phyloP scores from a whole-genome alignment of 768 basidiomycete species.

The Suillus clintonianus region DNA sequence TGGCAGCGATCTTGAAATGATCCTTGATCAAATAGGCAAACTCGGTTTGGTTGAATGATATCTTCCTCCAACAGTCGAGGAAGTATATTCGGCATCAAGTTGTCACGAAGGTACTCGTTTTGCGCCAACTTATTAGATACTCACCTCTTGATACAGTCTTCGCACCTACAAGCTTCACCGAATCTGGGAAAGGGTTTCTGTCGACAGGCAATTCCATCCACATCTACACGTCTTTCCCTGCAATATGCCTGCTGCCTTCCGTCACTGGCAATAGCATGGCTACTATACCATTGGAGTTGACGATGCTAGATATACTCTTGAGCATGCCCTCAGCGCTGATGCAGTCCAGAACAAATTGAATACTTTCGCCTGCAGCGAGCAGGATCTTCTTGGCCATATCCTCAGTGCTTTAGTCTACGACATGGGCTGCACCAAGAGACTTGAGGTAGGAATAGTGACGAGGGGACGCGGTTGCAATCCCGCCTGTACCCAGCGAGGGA shows the following conservation, averaged over 20 bases:
- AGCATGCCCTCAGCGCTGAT: conserved; percentile 41
- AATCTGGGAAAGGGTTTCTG: conserved; percentile 39
- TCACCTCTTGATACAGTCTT: conserved; percentile 41
- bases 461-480: conserved; percentile 43
- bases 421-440: conserved; percentile 40
- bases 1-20: conserved; percentile 41
- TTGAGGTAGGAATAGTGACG: conserved; percentile 41
- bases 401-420: conserved; percentile 43
- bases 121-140: conserved; percentile 18
- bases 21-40: conserved; percentile 44
- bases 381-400: conserved; percentile 38
- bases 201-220: conserved; percentile 35
- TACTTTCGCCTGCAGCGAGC: conserved; percentile 31
- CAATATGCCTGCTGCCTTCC: conserved; percentile 29
- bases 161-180: conserved; percentile 39
- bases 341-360: conserved; percentile 39
- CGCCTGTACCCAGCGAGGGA: conserved; percentile 44
- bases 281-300: conserved; percentile 39
- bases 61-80: conserved; percentile 41
- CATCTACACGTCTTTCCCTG: conserved; percentile 23
- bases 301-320: conserved; percentile 36
- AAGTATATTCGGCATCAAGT: conserved; percentile 48
- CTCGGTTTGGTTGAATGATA: conserved; percentile 42
- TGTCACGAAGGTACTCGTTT: conserved; percentile 44
- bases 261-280: conserved; percentile 52